phyloP scores from a whole-genome alignment of 2,329 filamentous ascomycete species.

The Cladosporium halotolerans region DNA sequence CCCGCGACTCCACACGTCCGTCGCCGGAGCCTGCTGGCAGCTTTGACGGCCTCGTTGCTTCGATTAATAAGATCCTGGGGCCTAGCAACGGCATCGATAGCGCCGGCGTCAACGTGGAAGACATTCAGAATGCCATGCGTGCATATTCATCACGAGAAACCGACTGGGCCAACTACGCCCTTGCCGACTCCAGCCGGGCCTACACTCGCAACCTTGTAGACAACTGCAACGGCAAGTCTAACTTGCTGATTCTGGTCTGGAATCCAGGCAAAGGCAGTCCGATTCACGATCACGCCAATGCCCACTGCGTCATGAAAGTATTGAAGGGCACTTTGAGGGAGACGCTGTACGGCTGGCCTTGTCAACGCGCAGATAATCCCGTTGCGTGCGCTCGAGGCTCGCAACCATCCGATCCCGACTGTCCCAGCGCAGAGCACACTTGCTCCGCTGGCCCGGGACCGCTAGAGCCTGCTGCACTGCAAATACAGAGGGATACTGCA shows the following conservation, averaged over 20 bases:
- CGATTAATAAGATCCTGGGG: conserved; percentile 68
- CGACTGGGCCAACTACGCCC: conserved; percentile 71
- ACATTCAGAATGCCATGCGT: conserved; percentile 67
- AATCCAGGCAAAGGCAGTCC: conserved; percentile 74
- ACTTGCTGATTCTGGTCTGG: conserved; percentile 81
- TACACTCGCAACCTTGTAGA: conserved; percentile 90
- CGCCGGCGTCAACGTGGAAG: conserved; percentile 68
- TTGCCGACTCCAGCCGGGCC: conserved; percentile 60
- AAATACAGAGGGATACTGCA: conserved; percentile 59
- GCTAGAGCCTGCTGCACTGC: conserved; percentile 40
- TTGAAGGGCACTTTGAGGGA: conserved; percentile 73
- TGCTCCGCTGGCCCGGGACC: conserved; percentile 32
- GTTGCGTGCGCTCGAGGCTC: conserved; percentile 16
- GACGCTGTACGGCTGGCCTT: conserved; percentile 71
- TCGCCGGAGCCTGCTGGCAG: conserved; percentile 9
- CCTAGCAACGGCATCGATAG: conserved; percentile 76
- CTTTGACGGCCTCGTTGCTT: conserved; percentile 65
- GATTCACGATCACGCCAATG: conserved; percentile 74
- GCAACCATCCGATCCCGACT: conserved; percentile 20
- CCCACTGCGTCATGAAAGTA: conserved; percentile 89
- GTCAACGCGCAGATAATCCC: conserved; percentile 31
- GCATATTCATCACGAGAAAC: conserved; percentile 61
- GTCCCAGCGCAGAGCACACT: conserved; percentile 23
- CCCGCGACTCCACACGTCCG: conserved; percentile 7
- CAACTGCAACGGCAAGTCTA: conserved; percentile 77